Evolutionary conservation across 805 yeast species (phyloP).

Genomic region (Starmerella etchellsii): DNA sequence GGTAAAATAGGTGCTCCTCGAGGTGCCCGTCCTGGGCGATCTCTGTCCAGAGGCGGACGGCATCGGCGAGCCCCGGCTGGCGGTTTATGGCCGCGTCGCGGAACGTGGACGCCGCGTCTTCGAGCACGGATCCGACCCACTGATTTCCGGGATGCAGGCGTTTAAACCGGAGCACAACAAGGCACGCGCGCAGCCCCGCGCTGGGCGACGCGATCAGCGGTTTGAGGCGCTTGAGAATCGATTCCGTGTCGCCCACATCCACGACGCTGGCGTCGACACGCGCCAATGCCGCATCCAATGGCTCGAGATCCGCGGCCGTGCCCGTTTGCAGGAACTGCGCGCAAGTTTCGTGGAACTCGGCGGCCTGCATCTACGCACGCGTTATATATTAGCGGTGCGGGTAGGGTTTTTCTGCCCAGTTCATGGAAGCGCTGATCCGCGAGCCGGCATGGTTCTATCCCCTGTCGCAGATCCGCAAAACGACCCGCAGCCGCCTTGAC

Average conservation of each 20-base stretch:
- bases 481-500: slow-evolving; percentile 24
- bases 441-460: slow-evolving; percentile 23
- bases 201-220: not conserved
- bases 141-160: not conserved
- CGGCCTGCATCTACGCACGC: not conserved
- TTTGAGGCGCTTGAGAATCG: not conserved
- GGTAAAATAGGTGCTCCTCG: slow-evolving; percentile 6
- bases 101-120: not conserved
- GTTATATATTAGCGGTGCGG: too few species aligned
- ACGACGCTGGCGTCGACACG: not conserved
- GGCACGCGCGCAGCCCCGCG: not conserved
- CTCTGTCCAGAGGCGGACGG: slow-evolving; percentile 4
- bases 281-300: not conserved
- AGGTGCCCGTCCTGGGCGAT: not conserved
- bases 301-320: not conserved
- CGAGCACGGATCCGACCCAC: not conserved
- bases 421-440: slow-evolving; percentile 20
- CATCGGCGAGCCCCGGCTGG: not conserved
- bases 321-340: not conserved
- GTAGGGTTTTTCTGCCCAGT: too few species aligned
- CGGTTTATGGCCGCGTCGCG: not conserved
- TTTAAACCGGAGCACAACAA: not conserved
- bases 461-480: slow-evolving; percentile 15
- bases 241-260: not conserved
- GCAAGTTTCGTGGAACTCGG: not conserved